Evolutionary conservation across 2,329 filamentous ascomycete genomes (phyloP), one percentile per base, ranked within the genome.

Genomic region (Botrytis fragariae): DNA sequence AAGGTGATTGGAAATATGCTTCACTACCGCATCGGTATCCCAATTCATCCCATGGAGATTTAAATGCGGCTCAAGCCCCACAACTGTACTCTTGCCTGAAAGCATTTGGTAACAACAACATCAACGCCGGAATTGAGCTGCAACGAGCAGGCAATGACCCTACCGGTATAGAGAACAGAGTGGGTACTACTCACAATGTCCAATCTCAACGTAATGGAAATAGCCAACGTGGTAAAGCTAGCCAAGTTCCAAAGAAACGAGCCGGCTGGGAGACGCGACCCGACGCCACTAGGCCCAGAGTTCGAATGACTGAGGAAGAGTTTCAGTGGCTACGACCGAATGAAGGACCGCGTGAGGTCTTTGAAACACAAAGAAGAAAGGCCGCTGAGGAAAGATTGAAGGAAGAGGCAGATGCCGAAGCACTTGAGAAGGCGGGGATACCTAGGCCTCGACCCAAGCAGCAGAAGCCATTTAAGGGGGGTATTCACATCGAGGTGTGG

Each of bases 31-130:
- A 51, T 14, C 22, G 0, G 4, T 14, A 51, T 51, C 25, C 12
- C 14, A 25, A 51, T 51, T 4, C 10, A 51, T 25, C 48, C 1
- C 5, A 42, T 42, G 37, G 16, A n/a, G 2, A 37, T 8, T n/a
- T n/a, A 0, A n/a, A 2, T 1, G 6, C 20, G 12, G 6, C 22
- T n/a, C 2, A 39, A 4, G 2, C 7, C 2, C n/a, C 3, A 8
- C 14, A 12, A 12, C 4, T 16, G 3, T 8, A 16, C 9, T 16
- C 37, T 16, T n/a, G 16, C 4, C 14, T 29, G 44, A 14, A 18
- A 8, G 5, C 16, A 63, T 63, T 20, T 8, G n/a, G 16, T 8
- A n/a, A 44, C 25, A 20, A 22, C 22, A 20, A 22, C 16, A n/a
- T 32, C 4, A 1, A 16, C 44, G 25, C 16, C 0, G 39, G 39